phyloP scores from a whole-genome alignment of 345 rosid genomes.

The Dimocarpus longan region DNA sequence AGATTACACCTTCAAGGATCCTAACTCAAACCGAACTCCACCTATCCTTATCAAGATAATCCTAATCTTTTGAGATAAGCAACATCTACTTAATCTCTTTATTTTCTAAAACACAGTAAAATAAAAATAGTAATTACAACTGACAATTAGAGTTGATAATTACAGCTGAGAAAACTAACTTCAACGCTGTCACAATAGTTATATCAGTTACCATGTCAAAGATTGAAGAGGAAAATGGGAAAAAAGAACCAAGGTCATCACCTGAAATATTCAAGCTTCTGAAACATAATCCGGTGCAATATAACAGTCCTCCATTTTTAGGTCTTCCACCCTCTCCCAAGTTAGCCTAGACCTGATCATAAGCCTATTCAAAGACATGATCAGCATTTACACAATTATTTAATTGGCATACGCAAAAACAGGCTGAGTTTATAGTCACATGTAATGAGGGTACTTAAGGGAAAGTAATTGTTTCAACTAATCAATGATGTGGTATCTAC shows the following conservation, averaged over 20 bases:
- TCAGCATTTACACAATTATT: neutral
- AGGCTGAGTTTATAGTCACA: conserved; percentile 45
- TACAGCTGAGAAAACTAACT: too few species aligned
- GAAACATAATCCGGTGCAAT: conserved; percentile 72
- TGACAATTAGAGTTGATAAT: too few species aligned
- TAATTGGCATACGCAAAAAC: conserved; percentile 7
- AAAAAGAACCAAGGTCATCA: conserved; percentile 27
- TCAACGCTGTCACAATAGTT: conserved; percentile 42
- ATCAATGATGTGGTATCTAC: conserved; percentile 90
- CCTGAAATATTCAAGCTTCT: conserved; percentile 81
- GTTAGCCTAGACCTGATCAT: conserved; percentile 66
- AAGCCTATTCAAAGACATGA: conserved; percentile 21
- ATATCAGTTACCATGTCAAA: conserved; percentile 12
- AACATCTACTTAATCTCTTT: too few species aligned
- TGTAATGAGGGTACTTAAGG: conserved; percentile 88
- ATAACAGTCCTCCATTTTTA: conserved; percentile 93
- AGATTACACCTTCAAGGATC: too few species aligned
- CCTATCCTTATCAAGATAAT: too few species aligned
- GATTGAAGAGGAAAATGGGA: conserved; percentile 12
- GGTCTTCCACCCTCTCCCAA: conserved; percentile 96
- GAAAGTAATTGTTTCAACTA: conserved; percentile 92
- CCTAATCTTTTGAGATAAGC: too few species aligned
- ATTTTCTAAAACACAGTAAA: too few species aligned
- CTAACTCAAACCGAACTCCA: too few species aligned
- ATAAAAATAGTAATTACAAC: too few species aligned